Evolutionary conservation across 2,329 filamentous ascomycete genomes (phyloP), one percentile per base, ranked within the genome.

Genomic region (Penicillium sp.): DNA sequence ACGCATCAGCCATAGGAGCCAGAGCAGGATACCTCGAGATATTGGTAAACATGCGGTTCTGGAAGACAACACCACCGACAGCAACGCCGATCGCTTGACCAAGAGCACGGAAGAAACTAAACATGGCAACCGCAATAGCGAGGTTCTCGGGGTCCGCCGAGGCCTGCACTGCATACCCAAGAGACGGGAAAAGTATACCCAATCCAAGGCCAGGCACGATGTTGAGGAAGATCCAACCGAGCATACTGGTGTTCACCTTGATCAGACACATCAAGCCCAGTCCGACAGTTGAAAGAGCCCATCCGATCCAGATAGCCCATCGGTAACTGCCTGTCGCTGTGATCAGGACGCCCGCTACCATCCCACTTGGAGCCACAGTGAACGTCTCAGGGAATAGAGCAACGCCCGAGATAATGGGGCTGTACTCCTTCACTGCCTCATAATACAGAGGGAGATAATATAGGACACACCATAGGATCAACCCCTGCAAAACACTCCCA

Each of bases 31-130:
- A 79, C 2, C 69, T 74, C 14, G 75, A 61, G 43, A 88, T 70
- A 58, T 82, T 80, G 43, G 71, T 72, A 52, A 74, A 75, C 72
- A 87, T 82, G 55, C 79, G 78, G 61, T 89, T 90, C 70, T 90
- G 86, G 73, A 90, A 89, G 51, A 88, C 80, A 32, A 87, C 85
- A 4, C 87, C 86, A 2, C 85, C 84, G 50, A 89, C 78, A 2
- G 87, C 85, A 3, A 89, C 83, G 24, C 87, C 87, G 10, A 89
- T 72, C 0, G 82, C 79, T 67, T 89, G 85, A 0, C 87, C 87
- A 24, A 89, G 80, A 1, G 82, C 80, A 14, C 85, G 81, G 63
- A 86, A 80, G 75, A 90, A 90, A 51, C 81, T 82, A 72, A 86
- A 88, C 76, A 89, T 83, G 11, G 83, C 85, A 0, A 82, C 81